These are phyloP conservation scores for Heterobasidion annosum DNA, from an alignment of 1,284 basidiomycete genomes.

Conservation along the genomic window DNA sequence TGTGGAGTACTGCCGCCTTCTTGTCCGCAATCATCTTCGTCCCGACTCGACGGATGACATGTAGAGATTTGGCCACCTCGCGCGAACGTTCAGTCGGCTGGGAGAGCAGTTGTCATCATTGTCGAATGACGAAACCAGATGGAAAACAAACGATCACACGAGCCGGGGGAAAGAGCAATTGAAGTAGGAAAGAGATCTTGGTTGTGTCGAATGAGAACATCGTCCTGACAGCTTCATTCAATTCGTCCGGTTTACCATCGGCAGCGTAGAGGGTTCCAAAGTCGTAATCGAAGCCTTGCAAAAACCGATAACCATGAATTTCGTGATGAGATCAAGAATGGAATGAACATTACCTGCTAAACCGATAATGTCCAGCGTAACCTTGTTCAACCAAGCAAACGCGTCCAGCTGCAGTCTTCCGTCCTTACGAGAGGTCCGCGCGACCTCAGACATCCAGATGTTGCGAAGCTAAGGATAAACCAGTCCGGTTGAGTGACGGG, in stretches of 20 bases:
- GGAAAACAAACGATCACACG: slow-evolving; percentile 7
- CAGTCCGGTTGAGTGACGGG: not conserved
- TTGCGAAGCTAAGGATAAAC: slow-evolving; percentile 15
- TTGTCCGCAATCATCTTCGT: slow-evolving; percentile 24
- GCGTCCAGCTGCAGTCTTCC: slow-evolving; percentile 25
- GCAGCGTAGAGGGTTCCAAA: slow-evolving; percentile 29
- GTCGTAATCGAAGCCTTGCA: slow-evolving; percentile 39
- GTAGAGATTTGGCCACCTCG: not conserved
- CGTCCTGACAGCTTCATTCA: slow-evolving; percentile 27
- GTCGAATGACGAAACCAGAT: not conserved
- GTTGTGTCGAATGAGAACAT: slow-evolving; percentile 10
- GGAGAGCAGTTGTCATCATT: not conserved
- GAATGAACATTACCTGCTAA: slow-evolving; percentile 23
- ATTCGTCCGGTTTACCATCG: slow-evolving; percentile 22
- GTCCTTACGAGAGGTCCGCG: slow-evolving; percentile 1
- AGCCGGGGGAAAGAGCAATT: slow-evolving; percentile 5
- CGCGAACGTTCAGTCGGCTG: slow-evolving; percentile 8
- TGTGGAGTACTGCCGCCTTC: not conserved
- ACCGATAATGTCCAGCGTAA: slow-evolving; percentile 42
- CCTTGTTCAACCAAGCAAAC: slow-evolving; percentile 30
- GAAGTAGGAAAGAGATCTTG: slow-evolving; percentile 1
- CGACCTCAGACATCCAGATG: slow-evolving; percentile 10
- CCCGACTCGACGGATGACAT: slow-evolving; percentile 20
- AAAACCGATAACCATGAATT: not conserved
- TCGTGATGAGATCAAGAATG: not conserved